Evolutionary conservation across 108 stramenopile species (phyloP), one percentile per base, ranked within the genome.

Genomic region (Cyclostephanos invisitatus): DNA sequence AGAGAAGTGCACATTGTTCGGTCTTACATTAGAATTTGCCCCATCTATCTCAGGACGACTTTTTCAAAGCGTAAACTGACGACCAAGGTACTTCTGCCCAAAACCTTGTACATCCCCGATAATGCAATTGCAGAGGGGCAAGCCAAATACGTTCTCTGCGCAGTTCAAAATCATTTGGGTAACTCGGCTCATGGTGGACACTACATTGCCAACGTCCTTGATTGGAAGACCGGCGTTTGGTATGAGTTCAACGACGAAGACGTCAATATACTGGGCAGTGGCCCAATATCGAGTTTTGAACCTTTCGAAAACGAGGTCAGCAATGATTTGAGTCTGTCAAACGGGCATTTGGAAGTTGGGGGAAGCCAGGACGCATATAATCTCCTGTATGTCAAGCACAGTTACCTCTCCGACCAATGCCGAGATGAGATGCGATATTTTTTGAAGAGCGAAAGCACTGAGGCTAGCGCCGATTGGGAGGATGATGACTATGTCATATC

Each of bases 221-320:
- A 96, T 70, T 96, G 91, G 91, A 62, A 64, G 9, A 91, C 88
- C 8, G 94, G 94, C 14, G 64, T 82, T 46, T 96, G 91, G 91
- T 93, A 79, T 64, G 88, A 96, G 42, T 91, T 89, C 77, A 93
- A 96, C 53, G 94, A 96, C 64, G 92, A 89, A 66, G 73, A 68
- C 1, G 94, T 96, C 2, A 84, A 74, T 0, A 55, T 84, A 7
- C 64, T 93, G 14, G 63, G 83, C 24, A 61, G 68, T 40, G 93
- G 89, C 1, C 91, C 94, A 2, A 63, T 74, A 5, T 77, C 83
- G 53, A 77, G 75, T 21, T 91, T 70, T 51, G 74, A 86, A 22
- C 81, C 87, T 35, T 44, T 24, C 10, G 44, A 68, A n/a, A 51
- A 32, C 25, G 42, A 54, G 9, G 58, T 81, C 5, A 42, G 15